Evolutionary conservation across 129 eudicot species (phyloP).

Genomic region (Helichrysum umbraculigerum): DNA sequence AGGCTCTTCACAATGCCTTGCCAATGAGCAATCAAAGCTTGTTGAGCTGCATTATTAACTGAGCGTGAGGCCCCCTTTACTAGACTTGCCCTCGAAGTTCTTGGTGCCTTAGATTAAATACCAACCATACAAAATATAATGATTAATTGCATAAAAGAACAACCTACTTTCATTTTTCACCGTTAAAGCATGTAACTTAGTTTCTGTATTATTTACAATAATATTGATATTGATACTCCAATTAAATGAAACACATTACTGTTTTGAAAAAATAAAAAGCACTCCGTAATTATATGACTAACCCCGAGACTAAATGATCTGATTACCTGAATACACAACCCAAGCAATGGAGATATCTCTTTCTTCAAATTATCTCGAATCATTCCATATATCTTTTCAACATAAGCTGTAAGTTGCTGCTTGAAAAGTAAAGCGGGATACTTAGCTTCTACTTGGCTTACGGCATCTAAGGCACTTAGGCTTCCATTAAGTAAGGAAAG

Average conservation of each 20-base stretch:
- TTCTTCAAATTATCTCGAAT: conserved; percentile 91
- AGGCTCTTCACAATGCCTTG: conserved; percentile 96
- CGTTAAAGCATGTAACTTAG: not conserved
- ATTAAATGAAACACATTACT: not conserved
- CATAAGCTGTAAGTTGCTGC: conserved; percentile 98
- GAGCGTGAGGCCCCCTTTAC: conserved; percentile 96
- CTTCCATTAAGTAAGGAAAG: conserved; percentile 41
- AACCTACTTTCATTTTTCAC: not conserved
- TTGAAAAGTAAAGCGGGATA: conserved; percentile 96
- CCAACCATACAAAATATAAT: not conserved
- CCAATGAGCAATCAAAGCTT: conserved; percentile 97
- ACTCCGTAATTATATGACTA: not conserved
- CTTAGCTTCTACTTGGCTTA: conserved; percentile 63
- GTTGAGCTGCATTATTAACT: conserved; percentile 79
- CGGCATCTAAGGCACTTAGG: conserved; percentile 32
- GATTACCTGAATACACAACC: conserved; percentile 65
- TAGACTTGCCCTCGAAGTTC: conserved; percentile 98
- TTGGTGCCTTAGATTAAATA: conserved; percentile 72
- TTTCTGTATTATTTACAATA: not conserved
- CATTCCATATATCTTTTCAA: conserved; percentile 93
- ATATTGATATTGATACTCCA: too few species aligned
- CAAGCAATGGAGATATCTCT: conserved; percentile 76
- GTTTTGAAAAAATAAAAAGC: not conserved
- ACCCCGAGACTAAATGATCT: not conserved
- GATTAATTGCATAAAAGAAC: not conserved